Evolutionary conservation across 768 basidiomycete species (phyloP).

Genomic region (Podaxis sp.): DNA sequence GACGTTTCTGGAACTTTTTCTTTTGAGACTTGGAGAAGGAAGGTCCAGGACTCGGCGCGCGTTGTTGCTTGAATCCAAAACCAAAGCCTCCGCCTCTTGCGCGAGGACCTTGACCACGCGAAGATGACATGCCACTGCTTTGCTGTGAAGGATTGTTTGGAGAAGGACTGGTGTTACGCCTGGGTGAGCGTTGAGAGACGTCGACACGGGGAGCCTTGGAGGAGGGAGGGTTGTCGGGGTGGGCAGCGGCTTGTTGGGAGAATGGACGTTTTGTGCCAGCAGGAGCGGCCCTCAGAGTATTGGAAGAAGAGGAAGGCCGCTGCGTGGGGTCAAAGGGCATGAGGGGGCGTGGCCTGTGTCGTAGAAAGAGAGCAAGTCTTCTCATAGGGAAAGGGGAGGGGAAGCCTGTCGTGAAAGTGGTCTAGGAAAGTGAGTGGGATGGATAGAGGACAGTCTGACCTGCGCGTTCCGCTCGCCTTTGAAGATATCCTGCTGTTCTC

Average conservation of each 20-base stretch:
- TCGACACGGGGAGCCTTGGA: constrained; percentile 32
- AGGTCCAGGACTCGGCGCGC: constrained; percentile 4
- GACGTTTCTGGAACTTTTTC: constrained; percentile 11
- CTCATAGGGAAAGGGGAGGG: constrained; percentile 43
- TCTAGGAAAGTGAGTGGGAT: constrained; percentile 1
- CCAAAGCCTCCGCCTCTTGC: constrained; percentile 7
- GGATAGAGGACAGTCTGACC: constrained; percentile 15
- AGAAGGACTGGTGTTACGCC: constrained; percentile 21
- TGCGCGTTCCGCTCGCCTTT: constrained; percentile 14
- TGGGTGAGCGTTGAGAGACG: constrained; percentile 21
- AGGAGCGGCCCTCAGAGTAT: constrained; percentile 14
- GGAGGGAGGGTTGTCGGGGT: constrained; percentile 16
- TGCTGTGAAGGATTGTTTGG: constrained; percentile 15
- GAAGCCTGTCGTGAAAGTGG: neutral
- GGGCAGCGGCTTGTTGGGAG: constrained; percentile 38
- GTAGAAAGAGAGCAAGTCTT: constrained; percentile 42
- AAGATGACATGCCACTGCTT: constrained; percentile 4
- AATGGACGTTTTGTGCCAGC: constrained; percentile 45
- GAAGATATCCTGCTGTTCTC: neutral
- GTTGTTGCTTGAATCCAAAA: constrained; percentile 11
- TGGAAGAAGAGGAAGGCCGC: constrained; percentile 24
- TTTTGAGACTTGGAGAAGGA: constrained; percentile 11
- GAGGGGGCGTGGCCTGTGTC: constrained; percentile 54
- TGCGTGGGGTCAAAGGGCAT: constrained; percentile 54
- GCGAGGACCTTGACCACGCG: constrained; percentile 5